A percentile compares a stretch with the other conserved stretches of the same genome.
Conservation (phyloP, 495 filamentous ascomycete species). For the Staphylotrichum tortipilum region DNA sequence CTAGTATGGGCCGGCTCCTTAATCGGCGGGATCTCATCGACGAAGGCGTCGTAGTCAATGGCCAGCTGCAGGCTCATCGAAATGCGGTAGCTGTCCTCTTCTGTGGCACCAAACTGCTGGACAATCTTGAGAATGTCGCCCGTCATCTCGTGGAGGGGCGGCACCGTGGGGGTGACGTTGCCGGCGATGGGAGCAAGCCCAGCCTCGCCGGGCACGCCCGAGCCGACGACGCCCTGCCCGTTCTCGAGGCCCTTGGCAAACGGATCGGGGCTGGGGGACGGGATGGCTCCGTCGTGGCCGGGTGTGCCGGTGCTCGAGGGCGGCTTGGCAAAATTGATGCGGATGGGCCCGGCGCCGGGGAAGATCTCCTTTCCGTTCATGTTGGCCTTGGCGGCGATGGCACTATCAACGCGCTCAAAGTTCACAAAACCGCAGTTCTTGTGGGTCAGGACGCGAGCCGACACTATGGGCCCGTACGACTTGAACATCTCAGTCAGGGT, state of each 20-base stretch:
- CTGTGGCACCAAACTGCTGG: slow-evolving; percentile 73
- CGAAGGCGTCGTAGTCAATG: slow-evolving; percentile 61
- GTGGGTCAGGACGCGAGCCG: slow-evolving; percentile 88
- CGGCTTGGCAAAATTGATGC: slow-evolving; percentile 95
- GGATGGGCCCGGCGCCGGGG: slow-evolving; percentile 86
- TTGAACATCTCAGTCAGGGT: slow-evolving; percentile 91
- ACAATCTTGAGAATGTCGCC: slow-evolving; percentile 81
- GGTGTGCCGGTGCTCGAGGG: slow-evolving; percentile 81
- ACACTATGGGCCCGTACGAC: slow-evolving; percentile 81
- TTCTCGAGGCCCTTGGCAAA: slow-evolving; percentile 48
- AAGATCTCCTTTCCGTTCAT: slow-evolving; percentile 98
- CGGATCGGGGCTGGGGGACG: slow-evolving; percentile 92
- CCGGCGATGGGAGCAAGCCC: slow-evolving; percentile 29
- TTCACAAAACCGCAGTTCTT: slow-evolving; percentile 99
- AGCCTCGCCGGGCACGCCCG: slow-evolving; percentile 40
- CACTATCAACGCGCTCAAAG: slow-evolving; percentile 82
- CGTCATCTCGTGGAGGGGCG: slow-evolving; percentile 65
- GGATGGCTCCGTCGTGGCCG: slow-evolving; percentile 69
- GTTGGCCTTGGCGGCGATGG: slow-evolving; percentile 73
- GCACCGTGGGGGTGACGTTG: slow-evolving; percentile 53
- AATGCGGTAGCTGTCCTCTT: slow-evolving; percentile 71
- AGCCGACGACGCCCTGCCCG: slow-evolving; percentile 23
- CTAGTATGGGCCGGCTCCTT: slow-evolving; percentile 83
- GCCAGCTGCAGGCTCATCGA: slow-evolving; percentile 63
- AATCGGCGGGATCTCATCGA: slow-evolving; percentile 80